Evolutionary conservation across 129 eudicot species (phyloP), one percentile per base, ranked within the genome.

Genomic region (Lonicera japonica): DNA sequence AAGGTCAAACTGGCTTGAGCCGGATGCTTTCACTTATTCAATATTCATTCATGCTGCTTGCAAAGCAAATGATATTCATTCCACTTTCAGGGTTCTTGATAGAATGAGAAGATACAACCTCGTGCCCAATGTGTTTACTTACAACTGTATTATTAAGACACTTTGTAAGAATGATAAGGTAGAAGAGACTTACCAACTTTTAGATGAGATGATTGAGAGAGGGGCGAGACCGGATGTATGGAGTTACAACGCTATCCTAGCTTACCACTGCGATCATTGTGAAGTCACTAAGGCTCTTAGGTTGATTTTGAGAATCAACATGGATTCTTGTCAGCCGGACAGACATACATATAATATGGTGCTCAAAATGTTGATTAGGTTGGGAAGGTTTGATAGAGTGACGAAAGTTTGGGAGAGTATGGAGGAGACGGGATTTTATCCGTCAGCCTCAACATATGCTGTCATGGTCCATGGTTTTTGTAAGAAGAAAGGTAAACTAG

Each of bases 391-490:
- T 8, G 95, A 94, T 70, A 56, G 83, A 70, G 91, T 80, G 1
- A 74, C 86, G 23, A 59, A 62, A 23, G 68, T 78, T 61, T 92
- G 96, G 95, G 73, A 78, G 34, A 68, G 72, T 63, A 88, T 85
- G 97, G 88, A 83, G 52, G 21, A 55, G 9, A 80, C 68, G 22
- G 85, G 95, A 8, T 94, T 85, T 38, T 82, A 81, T 65, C 96
- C 97, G 10, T 53, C 96, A 0, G 95, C 76, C 19, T 94, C 96
- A 12, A 88, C 92, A 0, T 88, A 82, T 78, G 81, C 96, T 25
- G 99, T 88, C 2, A 87, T 88, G 99, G 67, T 94, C 71, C 99
- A 88, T 77, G 99, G 99, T 17, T 20, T 80, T 47, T 86, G 85
- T 50, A 74, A 77, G 70, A 94, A 94, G 85, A 94, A 82, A 74